Percentiles rank a stretch among this genome's conserved stretches.
Conservation (phyloP, 257 asterid species). For the Henckelia pumila region DNA sequence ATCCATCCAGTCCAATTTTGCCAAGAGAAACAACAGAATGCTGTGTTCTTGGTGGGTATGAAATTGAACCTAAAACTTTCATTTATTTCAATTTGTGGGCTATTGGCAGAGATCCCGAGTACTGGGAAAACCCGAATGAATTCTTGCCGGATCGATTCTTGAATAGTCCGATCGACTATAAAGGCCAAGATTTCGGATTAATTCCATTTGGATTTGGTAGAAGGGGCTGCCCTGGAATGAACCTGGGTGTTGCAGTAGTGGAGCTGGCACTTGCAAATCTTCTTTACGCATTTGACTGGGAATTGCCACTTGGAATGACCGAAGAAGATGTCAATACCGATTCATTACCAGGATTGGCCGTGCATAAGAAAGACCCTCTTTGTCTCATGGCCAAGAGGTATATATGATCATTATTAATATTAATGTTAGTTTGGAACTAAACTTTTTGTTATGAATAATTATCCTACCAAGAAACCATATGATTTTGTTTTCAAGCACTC, state of each 20-base stretch:
- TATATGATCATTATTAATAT: no score
- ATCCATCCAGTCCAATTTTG: slow-evolving; percentile 10
- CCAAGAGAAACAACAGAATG: slow-evolving; percentile 5
- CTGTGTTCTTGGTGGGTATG: slow-evolving; percentile 2
- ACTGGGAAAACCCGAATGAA: slow-evolving; percentile 15
- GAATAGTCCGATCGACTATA: background rate
- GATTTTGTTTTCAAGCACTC: no score
- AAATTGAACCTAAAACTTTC: slow-evolving; percentile 7
- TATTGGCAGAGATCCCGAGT: slow-evolving; percentile 9
- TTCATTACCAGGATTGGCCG: background rate
- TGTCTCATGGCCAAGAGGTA: background rate
- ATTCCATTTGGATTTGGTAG: slow-evolving; percentile 18
- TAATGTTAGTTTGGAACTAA: no score
- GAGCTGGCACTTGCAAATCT: slow-evolving; percentile 10
- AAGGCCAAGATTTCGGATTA: slow-evolving; percentile 7
- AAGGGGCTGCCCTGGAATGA: slow-evolving; percentile 3
- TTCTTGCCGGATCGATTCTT: slow-evolving; percentile 15
- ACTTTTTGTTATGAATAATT: no score
- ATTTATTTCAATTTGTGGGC: slow-evolving; percentile 8
- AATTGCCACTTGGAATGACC: slow-evolving; percentile 3
- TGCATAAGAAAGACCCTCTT: slow-evolving; percentile 13
- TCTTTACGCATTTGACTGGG: slow-evolving; percentile 16
- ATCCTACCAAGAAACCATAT: no score
- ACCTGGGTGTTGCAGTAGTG: background rate
- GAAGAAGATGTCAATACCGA: slow-evolving; percentile 4